Base-by-base conservation (phyloP, 208 protist genomes). In the Leishmania mexicana region DNA sequence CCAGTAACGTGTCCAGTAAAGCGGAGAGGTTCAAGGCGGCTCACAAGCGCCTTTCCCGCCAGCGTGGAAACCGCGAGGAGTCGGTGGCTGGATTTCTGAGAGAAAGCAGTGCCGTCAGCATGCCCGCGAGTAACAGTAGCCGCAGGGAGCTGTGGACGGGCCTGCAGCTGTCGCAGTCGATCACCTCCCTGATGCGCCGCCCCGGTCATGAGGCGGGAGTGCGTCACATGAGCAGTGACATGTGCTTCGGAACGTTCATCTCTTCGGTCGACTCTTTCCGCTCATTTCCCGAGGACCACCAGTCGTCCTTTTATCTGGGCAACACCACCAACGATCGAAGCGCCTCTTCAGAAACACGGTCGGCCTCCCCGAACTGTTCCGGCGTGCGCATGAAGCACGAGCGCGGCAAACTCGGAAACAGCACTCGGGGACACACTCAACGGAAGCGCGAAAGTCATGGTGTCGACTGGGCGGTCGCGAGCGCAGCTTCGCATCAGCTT, bases 181-280 rank as follows among this genome's bases (percentile, higher is more conserved):
- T 49, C 17, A 21, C 42, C n/a, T 53, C 45, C 38, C 45, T 11
- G 75, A 49, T 19, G 64, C 64, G 60, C 15, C 62, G 62, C 58
- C 40, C 64, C 47, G 75, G 53, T 19, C 42, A 38, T 57, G 57
- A 67, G 35, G 40, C 38, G 8, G 17, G 38, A 10, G 47, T 78
- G 75, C 75, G 75, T 35, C 75, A 40, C 57, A 78, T 64, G 28
- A 70, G 51, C 76, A 80, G 76, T 31, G 76, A 73, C 64, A 64
- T 62, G 1, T 80, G 47, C 64, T 80, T 73, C 42, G 64, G 76
- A 3, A 73, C 64, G n/a, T 73, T 73, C 76, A 58, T 57, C 2
- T 38, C 76, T 21, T 70, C 31, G 6, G 19, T 21, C 45, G 57
- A 73, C 76, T 80, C 76, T 6, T 40, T 72, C 31, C 76, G 64